Base-by-base conservation (phyloP, 352 stramenopile species). In the Pythium insidiosum region DNA sequence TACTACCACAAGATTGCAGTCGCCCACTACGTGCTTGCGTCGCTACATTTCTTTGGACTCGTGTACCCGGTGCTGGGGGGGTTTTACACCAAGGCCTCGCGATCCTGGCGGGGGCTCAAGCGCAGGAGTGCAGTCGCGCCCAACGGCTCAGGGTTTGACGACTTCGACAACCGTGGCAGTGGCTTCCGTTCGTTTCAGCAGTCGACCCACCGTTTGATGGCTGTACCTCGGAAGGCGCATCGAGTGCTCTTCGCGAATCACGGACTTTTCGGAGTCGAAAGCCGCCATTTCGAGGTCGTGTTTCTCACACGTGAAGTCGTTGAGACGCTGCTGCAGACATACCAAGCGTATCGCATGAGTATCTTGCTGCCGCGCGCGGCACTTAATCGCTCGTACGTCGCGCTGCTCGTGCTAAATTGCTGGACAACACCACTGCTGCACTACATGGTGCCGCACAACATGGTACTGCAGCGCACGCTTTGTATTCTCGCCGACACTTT, bases 1-100 rank as follows among this genome's bases (percentile, higher is more conserved):
- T 42, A 36, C 16, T 54, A 47, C 47, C 13, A 29, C 4, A 16
- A 22, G 15, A 36, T 54, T 1, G 37, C 18, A 28, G 24, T 47
- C 35, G 37, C 40, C 5, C 47, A 54, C 38, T 47, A 36, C 20
- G 24, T 54, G 2, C 12, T 54, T 10, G 47, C 47, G 7, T n/a
- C n/a, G n/a, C n/a, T n/a, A n/a, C n/a, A n/a, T n/a, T n/a, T n/a
- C n/a, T n/a, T n/a, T n/a, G n/a, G n/a, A n/a, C n/a, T n/a, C n/a
- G n/a, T n/a, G n/a, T n/a, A n/a, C n/a, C n/a, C n/a, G n/a, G n/a
- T n/a, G n/a, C n/a, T n/a, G n/a, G n/a, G n/a, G n/a, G n/a, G n/a
- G n/a, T n/a, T n/a, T n/a, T n/a, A n/a, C n/a, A n/a, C n/a, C n/a
- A n/a, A n/a, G n/a, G n/a, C n/a, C n/a, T n/a, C n/a, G n/a, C n/a